Conservation (phyloP, 345 rosid species). For the Syzygium oleosum region DNA sequence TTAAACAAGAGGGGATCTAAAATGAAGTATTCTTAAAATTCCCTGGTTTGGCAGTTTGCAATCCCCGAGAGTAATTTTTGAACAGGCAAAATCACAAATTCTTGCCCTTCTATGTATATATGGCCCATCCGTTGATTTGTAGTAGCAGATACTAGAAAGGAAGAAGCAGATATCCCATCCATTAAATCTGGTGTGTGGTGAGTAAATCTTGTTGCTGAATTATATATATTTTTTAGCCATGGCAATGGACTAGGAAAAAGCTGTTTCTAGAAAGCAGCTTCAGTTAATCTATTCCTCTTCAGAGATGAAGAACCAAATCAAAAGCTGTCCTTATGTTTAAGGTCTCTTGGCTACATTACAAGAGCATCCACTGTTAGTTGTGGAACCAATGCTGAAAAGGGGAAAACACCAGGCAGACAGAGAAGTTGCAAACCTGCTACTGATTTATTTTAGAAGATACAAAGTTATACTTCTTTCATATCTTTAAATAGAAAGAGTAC, state of each 20-base stretch:
- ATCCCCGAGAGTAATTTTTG: neutral
- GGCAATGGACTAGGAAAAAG: neutral
- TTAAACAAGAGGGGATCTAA: neutral
- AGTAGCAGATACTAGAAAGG: neutral
- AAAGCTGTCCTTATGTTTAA: neutral
- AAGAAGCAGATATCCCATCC: neutral
- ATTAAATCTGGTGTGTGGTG: neutral
- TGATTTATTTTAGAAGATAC: neutral
- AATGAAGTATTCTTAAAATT: neutral
- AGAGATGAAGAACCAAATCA: neutral
- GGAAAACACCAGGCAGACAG: neutral
- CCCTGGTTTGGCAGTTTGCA: neutral
- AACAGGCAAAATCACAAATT: neutral
- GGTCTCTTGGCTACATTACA: neutral
- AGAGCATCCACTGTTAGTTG: neutral
- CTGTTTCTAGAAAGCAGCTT: neutral
- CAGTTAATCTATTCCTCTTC: neutral
- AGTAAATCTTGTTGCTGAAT: neutral
- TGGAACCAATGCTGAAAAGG: neutral
- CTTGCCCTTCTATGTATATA: neutral
- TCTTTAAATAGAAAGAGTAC: neutral
- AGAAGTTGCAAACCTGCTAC: neutral
- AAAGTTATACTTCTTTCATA: neutral
- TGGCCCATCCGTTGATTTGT: neutral
- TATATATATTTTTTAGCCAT: neutral